Conservation (phyloP, 2,329 filamentous ascomycete genomes). For the Colletotrichum chrysophilum region DNA sequence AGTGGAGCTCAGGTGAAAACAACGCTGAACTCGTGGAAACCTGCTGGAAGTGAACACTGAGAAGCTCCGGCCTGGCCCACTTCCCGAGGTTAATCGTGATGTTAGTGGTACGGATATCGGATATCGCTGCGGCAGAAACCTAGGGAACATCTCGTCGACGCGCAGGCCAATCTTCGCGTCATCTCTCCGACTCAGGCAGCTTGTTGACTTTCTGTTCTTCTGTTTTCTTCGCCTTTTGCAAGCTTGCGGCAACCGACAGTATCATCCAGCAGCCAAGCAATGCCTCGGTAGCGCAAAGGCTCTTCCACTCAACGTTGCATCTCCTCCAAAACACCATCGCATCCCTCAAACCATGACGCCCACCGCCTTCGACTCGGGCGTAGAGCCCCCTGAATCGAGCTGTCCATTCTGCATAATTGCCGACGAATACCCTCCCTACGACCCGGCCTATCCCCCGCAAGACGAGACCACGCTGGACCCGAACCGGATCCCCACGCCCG, state of each 20-base stretch:
- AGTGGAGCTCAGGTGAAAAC: not conserved
- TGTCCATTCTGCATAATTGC: constrained; percentile 72
- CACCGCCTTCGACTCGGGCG: constrained; percentile 17
- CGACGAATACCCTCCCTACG: constrained; percentile 51
- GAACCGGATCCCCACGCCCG: constrained; percentile 42
- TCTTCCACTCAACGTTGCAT: not conserved
- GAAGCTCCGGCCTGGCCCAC: constrained; percentile 4
- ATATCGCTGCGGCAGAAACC: not conserved
- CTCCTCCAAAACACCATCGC: not conserved
- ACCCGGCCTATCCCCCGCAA: constrained; percentile 47
- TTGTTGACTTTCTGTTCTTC: not conserved
- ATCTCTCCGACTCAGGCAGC: not conserved
- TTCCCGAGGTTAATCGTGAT: constrained; percentile 19
- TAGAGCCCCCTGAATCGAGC: constrained; percentile 31
- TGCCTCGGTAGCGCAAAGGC: not conserved
- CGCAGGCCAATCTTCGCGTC: not conserved
- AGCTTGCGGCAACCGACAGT: not conserved
- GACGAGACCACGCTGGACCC: constrained; percentile 38
- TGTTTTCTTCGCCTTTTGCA: not conserved
- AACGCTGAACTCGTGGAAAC: not conserved
- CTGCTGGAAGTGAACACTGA: not conserved
- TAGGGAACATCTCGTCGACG: not conserved
- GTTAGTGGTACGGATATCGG: not conserved
- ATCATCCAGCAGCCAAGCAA: not conserved
- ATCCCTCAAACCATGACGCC: constrained; percentile 7